Evolutionary conservation across 805 yeast species (phyloP), one percentile per base, ranked within the genome.

Genomic region (Wickerhamiella sorbophila): DNA sequence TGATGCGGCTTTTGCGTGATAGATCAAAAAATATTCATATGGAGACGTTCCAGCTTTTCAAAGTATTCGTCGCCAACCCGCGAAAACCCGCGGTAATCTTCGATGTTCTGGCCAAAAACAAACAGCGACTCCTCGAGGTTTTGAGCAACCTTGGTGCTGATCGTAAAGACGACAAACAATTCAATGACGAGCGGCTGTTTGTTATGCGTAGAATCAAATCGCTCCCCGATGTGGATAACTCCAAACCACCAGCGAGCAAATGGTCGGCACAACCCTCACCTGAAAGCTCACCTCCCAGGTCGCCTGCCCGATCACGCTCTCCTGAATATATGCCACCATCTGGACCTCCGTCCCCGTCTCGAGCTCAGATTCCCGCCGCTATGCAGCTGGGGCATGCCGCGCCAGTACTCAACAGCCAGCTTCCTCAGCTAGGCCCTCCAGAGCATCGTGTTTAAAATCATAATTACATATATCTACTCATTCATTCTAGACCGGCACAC

Each of bases 61-160:
- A 88, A 62, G 81, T 87, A 32, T 85, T 91, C 61, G 86, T 86
- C n/a, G 97, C 95, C 4, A 91, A 91, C 60, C 98, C 98, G 4
- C 77, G 79, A 48, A 87, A 87, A 58, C 69, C 85, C 2, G 85
- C 79, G 57, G 75, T 79, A 5, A 76, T 91, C 2, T 63, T 72
- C 41, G 95, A 88, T 59, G 81, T 88, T 17, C 66, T 91, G 49
- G 73, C 77, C 36, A 86, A 87, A 56, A 91, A 91, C 60, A 75
- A 85, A 54, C 80, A 75, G 33, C 83, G 81, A 54, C 70, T 88
- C 47, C 59, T 87, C 31, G 66, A 67, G 26, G 85, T 83, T 55
- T 70, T 88, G 45, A 71, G 72, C 37, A 70, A 67, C 31, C 83
- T 86, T 56, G 75, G 73, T 43, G 69, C 75, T 10, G 71, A 67